Base-by-base conservation (phyloP, 176 grass and related monocot species). In the Dendrocalamus sinicus region DNA sequence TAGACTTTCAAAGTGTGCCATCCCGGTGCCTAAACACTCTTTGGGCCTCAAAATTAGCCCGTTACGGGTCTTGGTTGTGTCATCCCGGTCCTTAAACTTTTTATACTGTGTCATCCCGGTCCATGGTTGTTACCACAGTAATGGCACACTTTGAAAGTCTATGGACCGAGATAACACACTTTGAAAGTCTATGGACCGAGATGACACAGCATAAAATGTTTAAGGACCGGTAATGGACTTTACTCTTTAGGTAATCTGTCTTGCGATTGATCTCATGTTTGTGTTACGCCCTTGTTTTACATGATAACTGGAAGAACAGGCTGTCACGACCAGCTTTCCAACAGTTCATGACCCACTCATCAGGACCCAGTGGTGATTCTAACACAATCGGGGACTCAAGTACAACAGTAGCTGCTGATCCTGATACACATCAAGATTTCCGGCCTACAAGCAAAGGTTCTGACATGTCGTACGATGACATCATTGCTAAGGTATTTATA, bases 391-490 rank as follows among this genome's bases (percentile, higher is more conserved):
- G 77, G 41, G 84, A 75, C 28, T 39, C 85, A 26, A 54, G 24
- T 28, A 19, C 90, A 67, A 77, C 88, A 35, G 81, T 95, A 74
- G 70, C 88, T 70, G 90, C 78, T 69, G 93, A 95, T 85, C 40
- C 84, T 54, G 86, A 92, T 89, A 92, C 93, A 9, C 93, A 95
- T 82, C 83, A 91, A 85, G 93, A 95, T 65, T 95, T 95, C 76
- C 88, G 89, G 76, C 93, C 86, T 67, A 87, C 88, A 75, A 95
- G 81, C 77, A 95, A 95, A 91, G 81, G 76, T 75, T 84, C 77
- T 28, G 80, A 72, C 30, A 55, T 91, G 77, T 87, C 88, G 46
- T 84, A 89, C 45, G 47, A 79, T 66, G 86, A 92, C 74, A 78
- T 87, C 9, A 84, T 92, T 44, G 61, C 81, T 72, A 80, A 76